Conservation (phyloP, 2,329 filamentous ascomycete genomes). For the Chrysoporthe puriensis region DNA sequence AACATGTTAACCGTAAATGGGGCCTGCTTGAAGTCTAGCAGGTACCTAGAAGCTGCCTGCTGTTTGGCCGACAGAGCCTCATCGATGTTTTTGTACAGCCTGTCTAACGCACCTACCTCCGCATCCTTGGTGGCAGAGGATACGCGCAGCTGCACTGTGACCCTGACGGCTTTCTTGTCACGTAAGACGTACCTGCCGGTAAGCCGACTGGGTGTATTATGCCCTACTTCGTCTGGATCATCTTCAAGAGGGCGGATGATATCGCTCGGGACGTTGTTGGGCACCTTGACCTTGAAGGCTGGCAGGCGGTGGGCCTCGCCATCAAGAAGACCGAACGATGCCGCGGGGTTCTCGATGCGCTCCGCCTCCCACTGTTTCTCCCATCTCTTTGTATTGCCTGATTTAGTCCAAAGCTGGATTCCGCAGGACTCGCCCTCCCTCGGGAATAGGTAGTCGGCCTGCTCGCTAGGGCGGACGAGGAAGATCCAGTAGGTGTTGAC, state of each 20-base stretch:
- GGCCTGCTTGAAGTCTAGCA: slow-evolving; percentile 32
- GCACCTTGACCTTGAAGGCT: slow-evolving; percentile 26
- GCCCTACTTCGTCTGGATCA: slow-evolving; percentile 18
- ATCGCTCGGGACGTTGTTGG: slow-evolving; percentile 14
- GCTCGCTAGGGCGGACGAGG: slow-evolving; percentile 23
- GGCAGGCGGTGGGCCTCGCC: slow-evolving; percentile 11
- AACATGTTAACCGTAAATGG: slow-evolving; percentile 31
- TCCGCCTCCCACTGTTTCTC: slow-evolving; percentile 23
- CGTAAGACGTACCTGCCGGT: slow-evolving; percentile 12
- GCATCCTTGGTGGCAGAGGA: slow-evolving; percentile 25
- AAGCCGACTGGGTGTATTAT: neutral
- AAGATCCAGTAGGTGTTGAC: slow-evolving; percentile 25
- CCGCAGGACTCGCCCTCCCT: slow-evolving; percentile 27
- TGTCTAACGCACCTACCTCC: slow-evolving; percentile 24
- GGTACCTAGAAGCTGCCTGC: slow-evolving; percentile 31
- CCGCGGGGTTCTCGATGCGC: slow-evolving; percentile 27
- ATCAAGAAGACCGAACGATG: slow-evolving; percentile 23
- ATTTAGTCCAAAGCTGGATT: slow-evolving; percentile 21
- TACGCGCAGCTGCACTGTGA: slow-evolving; percentile 22
- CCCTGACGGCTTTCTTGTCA: slow-evolving; percentile 21
- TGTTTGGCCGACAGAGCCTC: slow-evolving; percentile 27
- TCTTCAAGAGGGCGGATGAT: slow-evolving; percentile 12
- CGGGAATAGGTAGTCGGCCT: slow-evolving; percentile 22
- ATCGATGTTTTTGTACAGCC: slow-evolving; percentile 16
- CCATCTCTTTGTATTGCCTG: slow-evolving; percentile 17